These are phyloP conservation scores for Ceratocystis lukuohia DNA, from an alignment of 2,329 filamentous ascomycete genomes.

Conservation along the genomic window DNA sequence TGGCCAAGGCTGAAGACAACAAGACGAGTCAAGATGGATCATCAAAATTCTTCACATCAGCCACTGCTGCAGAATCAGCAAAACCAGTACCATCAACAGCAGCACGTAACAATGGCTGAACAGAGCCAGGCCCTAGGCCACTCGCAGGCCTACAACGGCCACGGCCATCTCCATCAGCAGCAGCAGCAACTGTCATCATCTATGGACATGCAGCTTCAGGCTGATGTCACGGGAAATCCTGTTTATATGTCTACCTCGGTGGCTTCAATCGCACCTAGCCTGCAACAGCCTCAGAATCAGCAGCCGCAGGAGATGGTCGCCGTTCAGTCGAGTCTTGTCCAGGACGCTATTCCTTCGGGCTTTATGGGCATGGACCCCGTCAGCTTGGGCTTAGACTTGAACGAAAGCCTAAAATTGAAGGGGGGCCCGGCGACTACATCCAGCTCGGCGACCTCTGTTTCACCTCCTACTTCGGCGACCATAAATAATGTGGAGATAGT, in stretches of 20 bases:
- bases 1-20: not conserved
- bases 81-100: not conserved
- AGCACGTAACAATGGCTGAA: not conserved
- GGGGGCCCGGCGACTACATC: not conserved
- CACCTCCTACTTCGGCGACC: not conserved
- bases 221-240: slow-evolving; percentile 14
- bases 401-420: slow-evolving; percentile 1
- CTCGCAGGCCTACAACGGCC: not conserved
- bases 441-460: not conserved
- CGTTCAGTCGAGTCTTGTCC: not conserved
- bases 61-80: not conserved
- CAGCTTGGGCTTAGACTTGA: not conserved
- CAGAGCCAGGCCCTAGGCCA: not conserved
- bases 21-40: not conserved
- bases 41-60: not conserved
- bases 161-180: not conserved
- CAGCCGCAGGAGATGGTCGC: not conserved
- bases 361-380: slow-evolving; percentile 4
- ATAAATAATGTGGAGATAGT: not conserved
- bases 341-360: not conserved
- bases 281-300: not conserved
- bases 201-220: slow-evolving; percentile 13
- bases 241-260: slow-evolving; percentile 7
- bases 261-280: not conserved
- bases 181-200: not conserved